Evolutionary conservation across 2,329 filamentous ascomycete species (phyloP).

Genomic region (Fusarium pilosicola): DNA sequence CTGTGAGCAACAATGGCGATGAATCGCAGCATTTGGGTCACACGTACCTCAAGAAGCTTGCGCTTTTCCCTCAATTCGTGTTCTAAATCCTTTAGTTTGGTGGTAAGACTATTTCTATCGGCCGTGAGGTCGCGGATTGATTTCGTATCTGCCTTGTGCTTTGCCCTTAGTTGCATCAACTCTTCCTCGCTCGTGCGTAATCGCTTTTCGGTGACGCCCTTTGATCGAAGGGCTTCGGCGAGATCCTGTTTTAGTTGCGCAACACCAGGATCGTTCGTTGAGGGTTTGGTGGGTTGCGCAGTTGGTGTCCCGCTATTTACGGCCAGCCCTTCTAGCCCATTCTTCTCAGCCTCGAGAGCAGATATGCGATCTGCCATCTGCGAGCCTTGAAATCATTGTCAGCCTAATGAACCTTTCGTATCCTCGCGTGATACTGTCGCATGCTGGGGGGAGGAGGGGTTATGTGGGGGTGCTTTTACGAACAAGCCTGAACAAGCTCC

Average conservation of each 20-base stretch:
- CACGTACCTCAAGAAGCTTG: slow-evolving; percentile 77
- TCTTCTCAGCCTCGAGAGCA: slow-evolving; percentile 68
- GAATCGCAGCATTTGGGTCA: neutral
- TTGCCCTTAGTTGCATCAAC: slow-evolving; percentile 69
- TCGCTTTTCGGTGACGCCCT: slow-evolving; percentile 72
- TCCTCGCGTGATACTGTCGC: slow-evolving; percentile 19
- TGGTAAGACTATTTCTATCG: slow-evolving; percentile 69
- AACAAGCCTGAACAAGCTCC: slow-evolving; percentile 83
- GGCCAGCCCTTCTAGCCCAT: slow-evolving; percentile 48
- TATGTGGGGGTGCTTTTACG: slow-evolving; percentile 44
- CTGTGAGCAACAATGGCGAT: slow-evolving; percentile 18
- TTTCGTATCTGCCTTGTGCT: slow-evolving; percentile 67
- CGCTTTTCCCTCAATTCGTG: slow-evolving; percentile 87
- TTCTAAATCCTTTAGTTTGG: slow-evolving; percentile 80
- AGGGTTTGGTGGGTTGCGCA: slow-evolving; percentile 22
- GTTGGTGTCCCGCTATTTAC: slow-evolving; percentile 39
- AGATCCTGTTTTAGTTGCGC: slow-evolving; percentile 74
- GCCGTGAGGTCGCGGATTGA: slow-evolving; percentile 70
- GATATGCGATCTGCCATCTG: slow-evolving; percentile 74
- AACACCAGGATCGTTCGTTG: slow-evolving; percentile 48
- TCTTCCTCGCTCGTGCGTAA: slow-evolving; percentile 72
- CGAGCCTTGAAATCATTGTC: slow-evolving; percentile 60
- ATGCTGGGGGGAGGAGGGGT: slow-evolving; percentile 13
- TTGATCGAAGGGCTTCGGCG: slow-evolving; percentile 79
- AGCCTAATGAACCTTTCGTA: slow-evolving; percentile 13